These are phyloP conservation scores for Penicillium griseofulvum DNA, from an alignment of 2,329 filamentous ascomycete genomes.

Conservation along the genomic window DNA sequence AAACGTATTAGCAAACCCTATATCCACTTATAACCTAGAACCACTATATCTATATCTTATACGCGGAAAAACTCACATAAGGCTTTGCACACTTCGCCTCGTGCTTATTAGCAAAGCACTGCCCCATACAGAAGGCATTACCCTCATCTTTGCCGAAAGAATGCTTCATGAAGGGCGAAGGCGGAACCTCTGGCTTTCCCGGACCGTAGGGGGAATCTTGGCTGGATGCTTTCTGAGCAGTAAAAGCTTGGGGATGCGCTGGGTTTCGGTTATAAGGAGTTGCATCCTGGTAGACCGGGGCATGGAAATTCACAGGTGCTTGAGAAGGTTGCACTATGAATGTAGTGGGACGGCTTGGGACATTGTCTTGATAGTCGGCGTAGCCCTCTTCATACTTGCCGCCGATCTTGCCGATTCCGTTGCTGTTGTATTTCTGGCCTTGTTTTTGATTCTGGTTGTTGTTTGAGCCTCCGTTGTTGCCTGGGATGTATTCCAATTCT, in stretches of 20 bases:
- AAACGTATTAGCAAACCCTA: neutral
- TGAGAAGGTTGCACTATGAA: neutral
- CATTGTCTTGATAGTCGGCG: neutral
- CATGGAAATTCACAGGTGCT: too few species aligned
- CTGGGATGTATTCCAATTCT: neutral
- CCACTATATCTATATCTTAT: neutral
- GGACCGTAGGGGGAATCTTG: too few species aligned
- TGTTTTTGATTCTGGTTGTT: neutral
- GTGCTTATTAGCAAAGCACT: constrained; percentile 9
- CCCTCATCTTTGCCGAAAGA: constrained; percentile 13
- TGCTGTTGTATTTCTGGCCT: neutral
- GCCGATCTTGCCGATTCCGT: neutral
- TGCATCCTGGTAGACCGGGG: too few species aligned
- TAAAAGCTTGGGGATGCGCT: too few species aligned
- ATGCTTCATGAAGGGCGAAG: neutral
- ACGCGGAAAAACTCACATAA: constrained; percentile 12
- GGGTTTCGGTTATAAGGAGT: too few species aligned
- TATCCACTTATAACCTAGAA: neutral
- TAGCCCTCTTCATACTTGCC: neutral
- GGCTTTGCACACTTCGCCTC: constrained; percentile 12
- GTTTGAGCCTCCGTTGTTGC: neutral
- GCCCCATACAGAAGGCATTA: constrained; percentile 18
- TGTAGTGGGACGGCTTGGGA: neutral
- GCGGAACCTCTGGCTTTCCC: constrained; percentile 7
- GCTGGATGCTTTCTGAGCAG: too few species aligned